Base-by-base conservation (phyloP, 257 asterid species). In the Prunella vulgaris region DNA sequence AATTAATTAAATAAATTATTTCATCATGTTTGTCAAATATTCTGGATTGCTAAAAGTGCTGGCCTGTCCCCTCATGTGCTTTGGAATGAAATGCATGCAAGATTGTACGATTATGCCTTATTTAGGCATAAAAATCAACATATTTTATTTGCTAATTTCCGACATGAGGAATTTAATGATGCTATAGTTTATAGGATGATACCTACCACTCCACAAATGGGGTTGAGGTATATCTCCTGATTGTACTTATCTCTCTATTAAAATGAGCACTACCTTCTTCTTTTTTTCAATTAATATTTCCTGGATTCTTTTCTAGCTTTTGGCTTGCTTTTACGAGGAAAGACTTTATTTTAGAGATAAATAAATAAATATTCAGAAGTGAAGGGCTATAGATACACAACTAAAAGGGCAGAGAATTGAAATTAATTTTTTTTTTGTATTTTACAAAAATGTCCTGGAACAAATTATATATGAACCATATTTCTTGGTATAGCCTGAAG, bases 121-220 rank as follows among this genome's bases (percentile, higher is more conserved):
- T 27, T 71, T 35, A 20, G 25, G 60, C 13, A 72, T 42, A 60
- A 30, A 51, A 57, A 13, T 12, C 27, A 15, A 54, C 49, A 57
- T 71, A 28, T 63, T 78, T 66, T 32, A 67, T 63, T 60, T 71
- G 76, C 64, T 61, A 74, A 83, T 68, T 65, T 69, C 83, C 83
- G 87, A 83, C 85, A 79, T 57, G 63, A 61, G 75, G 85, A 83
- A 83, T 80, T 80, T 75, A 48, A 68, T 74, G 72, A 65, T 77
- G 82, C 62, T 18, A 69, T 78, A 60, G 20, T 38, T 73, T 53
- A 66, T 76, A 76, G 80, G 24, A 76, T 61, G 73, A 71, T 82
- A 74, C 80, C 81, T 76, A 70, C 72, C 48, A 71, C 81, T 82
- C 73, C 70, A 73, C 59, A 74, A 64, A 76, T 66, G 40, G 38